A percentile compares a stretch with the other conserved stretches of the same genome.
These are phyloP conservation scores for Fagopyrum homotropicum DNA, from an alignment of 148 eudicot genomes.

Conservation along the genomic window DNA sequence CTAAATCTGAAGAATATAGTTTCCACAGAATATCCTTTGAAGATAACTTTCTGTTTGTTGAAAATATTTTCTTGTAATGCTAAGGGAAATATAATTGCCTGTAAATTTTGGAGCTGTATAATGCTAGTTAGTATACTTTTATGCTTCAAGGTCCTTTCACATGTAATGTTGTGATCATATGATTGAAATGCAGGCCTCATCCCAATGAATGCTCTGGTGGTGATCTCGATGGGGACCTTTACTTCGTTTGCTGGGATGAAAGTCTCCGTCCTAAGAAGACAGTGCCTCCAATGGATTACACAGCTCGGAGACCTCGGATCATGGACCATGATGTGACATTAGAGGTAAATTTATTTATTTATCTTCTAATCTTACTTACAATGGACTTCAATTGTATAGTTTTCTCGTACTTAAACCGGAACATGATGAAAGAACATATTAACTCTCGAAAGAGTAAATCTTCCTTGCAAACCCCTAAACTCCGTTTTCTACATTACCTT, in stretches of 20 bases:
- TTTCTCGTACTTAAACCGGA: too few species aligned
- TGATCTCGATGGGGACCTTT: conserved; percentile 93
- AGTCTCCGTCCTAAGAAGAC: conserved; percentile 56
- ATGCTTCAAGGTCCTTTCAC: not conserved
- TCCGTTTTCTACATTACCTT: not conserved
- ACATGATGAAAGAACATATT: too few species aligned
- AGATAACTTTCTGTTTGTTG: not conserved
- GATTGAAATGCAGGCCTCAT: conserved; percentile 64
- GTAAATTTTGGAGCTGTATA: not conserved
- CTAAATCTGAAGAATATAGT: not conserved
- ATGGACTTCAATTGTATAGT: not conserved
- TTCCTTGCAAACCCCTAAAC: not conserved
- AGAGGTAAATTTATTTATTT: conserved; percentile 38
- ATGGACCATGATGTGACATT: conserved; percentile 91
- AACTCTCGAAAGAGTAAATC: not conserved
- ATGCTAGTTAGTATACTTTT: not conserved
- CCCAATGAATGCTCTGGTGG: conserved; percentile 99
- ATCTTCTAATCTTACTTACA: not conserved
- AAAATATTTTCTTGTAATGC: not conserved
- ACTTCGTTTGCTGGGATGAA: conserved; percentile 89
- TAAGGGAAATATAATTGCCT: not conserved
- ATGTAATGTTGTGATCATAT: not conserved
- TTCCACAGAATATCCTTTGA: not conserved
- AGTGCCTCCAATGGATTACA: conserved; percentile 91
- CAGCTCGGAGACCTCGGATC: conserved; percentile 74